phyloP scores from a whole-genome alignment of 2,329 filamentous ascomycete species.

The Atkinsonella texensis region DNA sequence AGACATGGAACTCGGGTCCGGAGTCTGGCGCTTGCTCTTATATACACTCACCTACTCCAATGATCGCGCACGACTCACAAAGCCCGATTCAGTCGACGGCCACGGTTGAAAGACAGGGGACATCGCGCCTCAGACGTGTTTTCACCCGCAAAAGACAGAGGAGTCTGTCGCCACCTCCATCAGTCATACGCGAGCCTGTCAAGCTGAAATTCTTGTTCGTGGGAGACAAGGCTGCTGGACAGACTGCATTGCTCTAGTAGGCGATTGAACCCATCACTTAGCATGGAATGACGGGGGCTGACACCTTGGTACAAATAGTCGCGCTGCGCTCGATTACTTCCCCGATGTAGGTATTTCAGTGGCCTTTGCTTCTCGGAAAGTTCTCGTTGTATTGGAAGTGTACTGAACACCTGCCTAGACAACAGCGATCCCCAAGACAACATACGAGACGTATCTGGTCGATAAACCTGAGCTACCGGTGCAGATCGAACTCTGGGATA shows the following conservation, averaged over 20 bases:
- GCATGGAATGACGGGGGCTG: neutral
- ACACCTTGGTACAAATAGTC: slow-evolving; percentile 12
- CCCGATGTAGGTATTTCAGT: slow-evolving; percentile 19
- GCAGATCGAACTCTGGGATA: slow-evolving; percentile 27
- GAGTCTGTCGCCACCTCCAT: slow-evolving; percentile 6
- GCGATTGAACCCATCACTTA: slow-evolving; percentile 2
- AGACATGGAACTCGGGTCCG: neutral
- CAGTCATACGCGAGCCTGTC: slow-evolving; percentile 2
- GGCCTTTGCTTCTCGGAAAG: neutral
- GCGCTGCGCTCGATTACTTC: slow-evolving; percentile 25
- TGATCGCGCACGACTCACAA: neutral
- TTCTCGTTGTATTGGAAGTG: too few relatives aligned
- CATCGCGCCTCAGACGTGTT: neutral
- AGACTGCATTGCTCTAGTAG: slow-evolving; percentile 27
- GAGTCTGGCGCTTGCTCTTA: too few relatives aligned
- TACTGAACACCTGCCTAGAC: slow-evolving; percentile 12
- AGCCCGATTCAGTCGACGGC: too few relatives aligned
- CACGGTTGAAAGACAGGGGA: too few relatives aligned
- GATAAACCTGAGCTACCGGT: slow-evolving; percentile 13
- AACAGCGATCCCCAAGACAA: slow-evolving; percentile 19
- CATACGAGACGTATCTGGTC: slow-evolving; percentile 23
- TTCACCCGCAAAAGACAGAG: slow-evolving; percentile 12
- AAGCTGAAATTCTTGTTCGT: slow-evolving; percentile 26
- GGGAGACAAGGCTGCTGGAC: slow-evolving; percentile 19
- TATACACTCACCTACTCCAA: neutral